Evolutionary conservation across 352 stramenopile species (phyloP).

Genomic region (Aphanomyces astaci): DNA sequence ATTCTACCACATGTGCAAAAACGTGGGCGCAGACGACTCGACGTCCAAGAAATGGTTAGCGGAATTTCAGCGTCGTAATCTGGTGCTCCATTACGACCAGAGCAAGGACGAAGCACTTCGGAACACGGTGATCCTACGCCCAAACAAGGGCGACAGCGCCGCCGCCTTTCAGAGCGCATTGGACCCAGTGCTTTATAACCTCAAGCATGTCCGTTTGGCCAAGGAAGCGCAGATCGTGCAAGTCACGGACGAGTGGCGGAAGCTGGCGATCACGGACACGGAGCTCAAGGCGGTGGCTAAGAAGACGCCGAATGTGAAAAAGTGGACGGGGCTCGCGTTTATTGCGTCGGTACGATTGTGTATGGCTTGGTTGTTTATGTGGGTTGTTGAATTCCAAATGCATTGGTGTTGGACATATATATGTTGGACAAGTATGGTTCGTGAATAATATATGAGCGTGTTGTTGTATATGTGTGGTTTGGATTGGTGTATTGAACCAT

Average conservation of each 20-base stretch:
- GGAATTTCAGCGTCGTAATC: slow-evolving; percentile 63
- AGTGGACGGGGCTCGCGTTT: slow-evolving; percentile 54
- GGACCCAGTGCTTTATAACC: slow-evolving; percentile 64
- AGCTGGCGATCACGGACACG: slow-evolving; percentile 37
- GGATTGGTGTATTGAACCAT: too few relatives aligned
- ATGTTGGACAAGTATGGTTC: too few relatives aligned
- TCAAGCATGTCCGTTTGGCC: slow-evolving; percentile 53
- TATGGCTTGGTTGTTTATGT: too few relatives aligned
- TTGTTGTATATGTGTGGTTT: too few relatives aligned
- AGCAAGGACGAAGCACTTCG: slow-evolving; percentile 58
- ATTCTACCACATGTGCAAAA: slow-evolving; percentile 67
- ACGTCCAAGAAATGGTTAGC: slow-evolving; percentile 71
- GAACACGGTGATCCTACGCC: slow-evolving; percentile 56
- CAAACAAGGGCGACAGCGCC: slow-evolving; percentile 63
- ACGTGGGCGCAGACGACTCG: slow-evolving; percentile 51
- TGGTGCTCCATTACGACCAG: slow-evolving; percentile 67
- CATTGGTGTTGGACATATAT: too few relatives aligned
- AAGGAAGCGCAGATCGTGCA: slow-evolving; percentile 46
- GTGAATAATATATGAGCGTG: too few relatives aligned
- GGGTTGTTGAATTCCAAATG: too few relatives aligned
- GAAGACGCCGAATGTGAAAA: slow-evolving; percentile 57
- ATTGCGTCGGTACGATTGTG: slow-evolving; percentile 38
- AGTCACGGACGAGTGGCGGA: slow-evolving; percentile 40
- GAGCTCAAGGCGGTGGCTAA: slow-evolving; percentile 39
- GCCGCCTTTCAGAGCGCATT: slow-evolving; percentile 60